Evolutionary conservation across 2,329 filamentous ascomycete species (phyloP).

Genomic region (Fusarium staphyleae): DNA sequence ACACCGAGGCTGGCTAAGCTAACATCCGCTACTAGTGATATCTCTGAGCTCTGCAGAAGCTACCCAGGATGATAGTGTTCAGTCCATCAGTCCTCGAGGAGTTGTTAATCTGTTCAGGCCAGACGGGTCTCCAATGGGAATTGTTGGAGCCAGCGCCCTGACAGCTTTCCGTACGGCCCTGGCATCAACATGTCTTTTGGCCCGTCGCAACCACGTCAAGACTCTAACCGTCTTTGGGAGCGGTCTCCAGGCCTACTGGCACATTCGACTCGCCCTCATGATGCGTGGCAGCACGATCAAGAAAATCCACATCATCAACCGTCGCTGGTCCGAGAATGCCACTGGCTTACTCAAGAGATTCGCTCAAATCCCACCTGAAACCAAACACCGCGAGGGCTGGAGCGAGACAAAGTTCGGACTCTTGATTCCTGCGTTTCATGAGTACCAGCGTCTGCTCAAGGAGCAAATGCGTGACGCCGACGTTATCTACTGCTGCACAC

Average conservation of each 20-base stretch:
- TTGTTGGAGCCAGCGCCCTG: constrained; percentile 76
- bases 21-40: constrained; percentile 57
- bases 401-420: constrained; percentile 70
- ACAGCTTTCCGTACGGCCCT: constrained; percentile 84
- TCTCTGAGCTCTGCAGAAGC: constrained; percentile 60
- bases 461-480: constrained; percentile 76
- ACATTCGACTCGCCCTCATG: constrained; percentile 82
- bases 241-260: constrained; percentile 93
- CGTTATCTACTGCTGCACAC: constrained; percentile 89
- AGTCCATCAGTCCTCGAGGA: constrained; percentile 62
- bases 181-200: constrained; percentile 70
- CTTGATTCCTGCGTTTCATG: constrained; percentile 74
- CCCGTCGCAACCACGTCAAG: constrained; percentile 71
- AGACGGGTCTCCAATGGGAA: constrained; percentile 67
- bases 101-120: constrained; percentile 73
- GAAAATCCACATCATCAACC: constrained; percentile 84
- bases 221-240: constrained; percentile 86
- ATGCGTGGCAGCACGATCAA: constrained; percentile 75
- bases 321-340: constrained; percentile 68
- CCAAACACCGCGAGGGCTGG: constrained; percentile 68
- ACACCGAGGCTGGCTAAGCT: too few species aligned
- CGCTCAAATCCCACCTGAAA: constrained; percentile 50
- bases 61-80: constrained; percentile 38
- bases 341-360: constrained; percentile 59
- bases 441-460: constrained; percentile 69